Evolutionary conservation across 2,329 filamentous ascomycete species (phyloP).

Genomic region (Talaromyces albobiverticillius): DNA sequence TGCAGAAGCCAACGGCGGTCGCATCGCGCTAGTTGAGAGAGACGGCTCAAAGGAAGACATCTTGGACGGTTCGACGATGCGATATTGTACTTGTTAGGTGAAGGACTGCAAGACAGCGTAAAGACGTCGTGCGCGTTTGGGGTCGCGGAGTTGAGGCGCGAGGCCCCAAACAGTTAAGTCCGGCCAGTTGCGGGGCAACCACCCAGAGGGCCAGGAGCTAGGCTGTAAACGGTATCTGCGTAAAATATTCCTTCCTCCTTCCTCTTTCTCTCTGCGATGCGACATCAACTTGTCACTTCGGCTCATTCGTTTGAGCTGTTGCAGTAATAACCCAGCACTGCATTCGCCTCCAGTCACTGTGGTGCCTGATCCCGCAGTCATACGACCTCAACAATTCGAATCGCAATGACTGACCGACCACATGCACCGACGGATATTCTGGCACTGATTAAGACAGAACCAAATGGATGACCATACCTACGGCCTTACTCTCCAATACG

Average conservation of each 20-base stretch:
- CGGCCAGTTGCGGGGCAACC: constrained; percentile 31
- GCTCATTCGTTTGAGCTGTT: background rate
- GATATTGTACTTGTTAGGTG: background rate
- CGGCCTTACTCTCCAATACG: constrained; percentile 53
- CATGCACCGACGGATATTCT: constrained; percentile 3
- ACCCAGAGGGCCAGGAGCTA: constrained; percentile 5
- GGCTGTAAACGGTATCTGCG: background rate
- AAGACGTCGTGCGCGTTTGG: background rate
- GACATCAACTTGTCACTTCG: background rate
- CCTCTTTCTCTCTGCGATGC: background rate
- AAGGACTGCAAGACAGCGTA: background rate
- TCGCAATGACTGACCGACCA: constrained; percentile 7
- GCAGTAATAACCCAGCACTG: background rate
- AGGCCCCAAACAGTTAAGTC: background rate
- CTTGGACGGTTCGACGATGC: constrained; percentile 5
- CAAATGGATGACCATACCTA: constrained; percentile 55
- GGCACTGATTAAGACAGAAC: constrained; percentile 23
- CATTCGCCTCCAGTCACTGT: background rate
- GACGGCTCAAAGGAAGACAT: constrained; percentile 56
- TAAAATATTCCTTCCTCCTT: constrained; percentile 3
- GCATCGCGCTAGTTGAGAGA: constrained; percentile 52
- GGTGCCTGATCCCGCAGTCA: no score
- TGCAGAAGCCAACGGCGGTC: constrained; percentile 50
- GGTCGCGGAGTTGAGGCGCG: background rate
- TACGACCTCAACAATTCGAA: no score